phyloP scores from a whole-genome alignment of 225 moss, liverwort and hornwort species.

The Ulota crispa region DNA sequence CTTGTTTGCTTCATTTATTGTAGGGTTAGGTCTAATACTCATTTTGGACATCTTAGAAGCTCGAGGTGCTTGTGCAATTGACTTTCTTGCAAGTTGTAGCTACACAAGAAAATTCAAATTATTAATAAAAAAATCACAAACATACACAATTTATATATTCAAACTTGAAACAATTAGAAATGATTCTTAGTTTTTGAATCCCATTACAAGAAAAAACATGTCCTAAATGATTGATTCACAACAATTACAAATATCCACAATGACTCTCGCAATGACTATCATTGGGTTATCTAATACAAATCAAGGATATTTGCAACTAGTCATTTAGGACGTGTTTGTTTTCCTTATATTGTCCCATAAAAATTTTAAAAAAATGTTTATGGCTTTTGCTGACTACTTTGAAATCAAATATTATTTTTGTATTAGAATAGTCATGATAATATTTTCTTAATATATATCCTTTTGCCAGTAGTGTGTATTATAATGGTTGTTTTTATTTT shows the following conservation, averaged over 20 bases:
- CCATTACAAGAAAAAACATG: too few species aligned
- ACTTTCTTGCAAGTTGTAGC: constrained; percentile 48
- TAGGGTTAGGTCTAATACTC: accelerated
- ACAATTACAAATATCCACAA: too few species aligned
- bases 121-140: background rate
- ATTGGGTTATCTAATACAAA: too few species aligned
- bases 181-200: too few species aligned
- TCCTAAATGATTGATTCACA: too few species aligned
- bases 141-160: accelerated
- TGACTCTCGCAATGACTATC: too few species aligned
- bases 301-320: too few species aligned
- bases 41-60: background rate
- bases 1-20: background rate
- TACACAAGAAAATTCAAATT: background rate
- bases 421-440: background rate
- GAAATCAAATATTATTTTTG: too few species aligned
- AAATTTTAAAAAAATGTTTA: too few species aligned
- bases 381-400: accelerated
- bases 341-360: too few species aligned
- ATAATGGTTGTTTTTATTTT: accelerated
- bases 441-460: accelerated
- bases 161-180: too few species aligned
- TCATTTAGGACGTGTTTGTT: too few species aligned
- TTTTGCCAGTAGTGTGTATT: background rate
- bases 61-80: constrained; percentile 17